A percentile compares a stretch with the other conserved stretches of the same genome.
phyloP scores from a whole-genome alignment of 2,329 filamentous ascomycete species.

The Aspergillus amoenus region DNA sequence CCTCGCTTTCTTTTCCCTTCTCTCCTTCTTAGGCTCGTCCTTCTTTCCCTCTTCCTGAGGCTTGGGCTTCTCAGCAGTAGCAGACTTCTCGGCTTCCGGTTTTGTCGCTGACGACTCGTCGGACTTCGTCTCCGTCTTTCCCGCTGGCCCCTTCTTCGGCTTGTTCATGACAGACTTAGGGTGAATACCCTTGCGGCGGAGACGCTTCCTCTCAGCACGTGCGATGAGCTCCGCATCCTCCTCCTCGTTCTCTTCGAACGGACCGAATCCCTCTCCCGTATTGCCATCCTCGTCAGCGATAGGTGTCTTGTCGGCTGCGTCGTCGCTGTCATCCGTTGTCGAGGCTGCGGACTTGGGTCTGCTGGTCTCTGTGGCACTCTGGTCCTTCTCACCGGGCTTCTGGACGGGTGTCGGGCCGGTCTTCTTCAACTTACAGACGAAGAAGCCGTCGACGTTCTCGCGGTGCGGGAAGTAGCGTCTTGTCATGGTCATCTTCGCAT shows the following conservation, averaged over 20 bases:
- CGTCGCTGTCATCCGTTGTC: conserved; percentile 39
- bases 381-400: conserved; percentile 17
- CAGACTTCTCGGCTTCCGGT: conserved; percentile 12
- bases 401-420: conserved; percentile 66
- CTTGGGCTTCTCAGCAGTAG: background rate
- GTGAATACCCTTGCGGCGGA: conserved; percentile 73
- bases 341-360: conserved; percentile 23
- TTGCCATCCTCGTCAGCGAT: conserved; percentile 50
- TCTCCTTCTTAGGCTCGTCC: conserved; percentile 17
- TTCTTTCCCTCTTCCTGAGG: conserved; percentile 16
- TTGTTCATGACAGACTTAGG: conserved; percentile 58
- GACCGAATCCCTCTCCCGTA: conserved; percentile 61
- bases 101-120: conserved; percentile 11
- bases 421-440: conserved; percentile 97
- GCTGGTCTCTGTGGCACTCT: conserved; percentile 20
- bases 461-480: conserved; percentile 85
- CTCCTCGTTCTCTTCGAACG: conserved; percentile 71
- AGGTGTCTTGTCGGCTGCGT: conserved; percentile 65
- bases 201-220: conserved; percentile 69
- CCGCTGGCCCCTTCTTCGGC: conserved; percentile 27
- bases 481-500: conserved; percentile 77
- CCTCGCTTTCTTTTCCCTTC: conserved; percentile 15
- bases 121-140: conserved; percentile 21
- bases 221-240: conserved; percentile 67
- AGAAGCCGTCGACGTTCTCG: conserved; percentile 98